Evolutionary conservation across 2,329 filamentous ascomycete genomes (phyloP), one percentile per base, ranked within the genome.

Genomic region (Fusarium illudens): DNA sequence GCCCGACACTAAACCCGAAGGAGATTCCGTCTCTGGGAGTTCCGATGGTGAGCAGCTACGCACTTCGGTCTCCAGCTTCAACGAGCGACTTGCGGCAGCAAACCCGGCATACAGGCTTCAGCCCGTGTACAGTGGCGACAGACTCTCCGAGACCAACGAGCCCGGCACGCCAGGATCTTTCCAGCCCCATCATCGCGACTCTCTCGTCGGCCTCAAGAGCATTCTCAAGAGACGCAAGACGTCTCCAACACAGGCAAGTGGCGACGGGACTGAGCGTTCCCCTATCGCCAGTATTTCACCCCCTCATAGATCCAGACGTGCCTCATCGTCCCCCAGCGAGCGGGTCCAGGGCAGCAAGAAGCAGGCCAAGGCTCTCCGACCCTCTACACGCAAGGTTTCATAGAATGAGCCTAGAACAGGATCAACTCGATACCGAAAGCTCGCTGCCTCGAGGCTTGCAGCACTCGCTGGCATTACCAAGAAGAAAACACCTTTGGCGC

Each of bases 111-210:
- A 71, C 58, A 29, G 44, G 11, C 58, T 71, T 11, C 58, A 71
- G 25, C 68, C 68, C 17, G 53, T 65, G 6, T 71, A 71, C 27
- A 70, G 64, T n/a, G 66, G 68, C 10, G 49, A 62, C 3, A 46
- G 30, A 11, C 66, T 71, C 8, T 10, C 30, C 22, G 13, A 34
- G 19, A 46, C 5, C 3, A 54, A 53, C 17, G 53, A 42, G 27
- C 60, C 52, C 11, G 53, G 32, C 8, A 62, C 58, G 7, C 58
- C 60, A 13, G 34, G 50, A 7, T 52, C 51, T 4, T 74, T 68
- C 52, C 57, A 56, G 22, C 72, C 67, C 13, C 69, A 60, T 42
- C 71, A 74, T 42, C 62, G 69, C 5, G 54, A 64, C 12, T 42
- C 58, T 9, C 42, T 67, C 1, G 11, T 71, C 9, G 65, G 70